These are phyloP conservation scores for Pleurotus cornucopiae DNA, from an alignment of 768 basidiomycete species.

Conservation along the genomic window DNA sequence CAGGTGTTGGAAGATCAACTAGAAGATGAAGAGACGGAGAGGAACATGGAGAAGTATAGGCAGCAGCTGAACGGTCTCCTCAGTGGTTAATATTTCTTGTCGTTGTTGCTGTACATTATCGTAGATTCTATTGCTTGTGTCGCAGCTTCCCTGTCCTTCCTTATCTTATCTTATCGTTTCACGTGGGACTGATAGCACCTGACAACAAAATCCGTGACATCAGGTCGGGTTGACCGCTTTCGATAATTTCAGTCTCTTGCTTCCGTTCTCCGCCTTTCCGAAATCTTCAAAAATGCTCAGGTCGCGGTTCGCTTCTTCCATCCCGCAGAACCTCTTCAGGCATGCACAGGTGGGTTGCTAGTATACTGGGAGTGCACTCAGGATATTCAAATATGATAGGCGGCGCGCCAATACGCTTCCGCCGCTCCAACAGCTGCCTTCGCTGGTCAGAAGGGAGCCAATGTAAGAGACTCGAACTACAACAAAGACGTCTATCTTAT, in stretches of 20 bases:
- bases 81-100: constrained; percentile 39
- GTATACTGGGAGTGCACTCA: not conserved
- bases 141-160: constrained; percentile 1
- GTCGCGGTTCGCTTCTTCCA: constrained; percentile 50
- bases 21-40: constrained; percentile 82
- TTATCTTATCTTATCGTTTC: constrained; percentile 13
- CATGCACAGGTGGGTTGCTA: constrained; percentile 40
- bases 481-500: not conserved
- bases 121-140: constrained; percentile 11
- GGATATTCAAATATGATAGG: constrained; percentile 28
- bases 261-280: constrained; percentile 9
- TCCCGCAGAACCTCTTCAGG: constrained; percentile 49
- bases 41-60: constrained; percentile 87
- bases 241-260: constrained; percentile 8
- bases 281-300: constrained; percentile 48
- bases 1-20: constrained; percentile 57
- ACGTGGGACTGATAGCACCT: constrained; percentile 3
- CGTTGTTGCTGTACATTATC: not conserved
- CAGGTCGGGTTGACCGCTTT: constrained; percentile 1
- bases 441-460: constrained; percentile 82
- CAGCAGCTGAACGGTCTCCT: constrained; percentile 85
- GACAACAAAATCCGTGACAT: constrained; percentile 3
- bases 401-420: constrained; percentile 63
- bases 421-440: constrained; percentile 85
- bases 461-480: constrained; percentile 47